Evolutionary conservation across 2,329 filamentous ascomycete species (phyloP).

Genomic region (Pseudocercospora fuligena): DNA sequence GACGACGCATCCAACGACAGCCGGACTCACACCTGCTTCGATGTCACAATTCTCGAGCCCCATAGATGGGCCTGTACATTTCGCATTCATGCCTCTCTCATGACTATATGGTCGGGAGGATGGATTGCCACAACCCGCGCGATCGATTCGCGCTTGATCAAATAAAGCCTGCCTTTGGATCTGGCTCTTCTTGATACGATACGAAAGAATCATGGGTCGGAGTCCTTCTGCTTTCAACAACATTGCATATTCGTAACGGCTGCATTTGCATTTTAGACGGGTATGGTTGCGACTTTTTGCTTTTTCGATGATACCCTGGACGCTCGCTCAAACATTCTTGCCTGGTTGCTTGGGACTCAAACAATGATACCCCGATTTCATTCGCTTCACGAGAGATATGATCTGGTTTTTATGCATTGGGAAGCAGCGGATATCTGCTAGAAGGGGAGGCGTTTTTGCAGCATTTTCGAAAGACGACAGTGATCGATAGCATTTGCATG

Average conservation of each 20-base stretch:
- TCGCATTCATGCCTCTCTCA: constrained; percentile 37
- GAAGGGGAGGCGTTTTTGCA: background rate
- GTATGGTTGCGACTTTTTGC: background rate
- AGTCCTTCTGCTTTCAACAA: background rate
- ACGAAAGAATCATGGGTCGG: background rate
- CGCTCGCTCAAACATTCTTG: background rate
- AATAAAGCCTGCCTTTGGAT: background rate
- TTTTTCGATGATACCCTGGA: constrained; percentile 14
- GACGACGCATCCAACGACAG: constrained; percentile 35
- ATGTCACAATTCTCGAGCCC: constrained; percentile 39
- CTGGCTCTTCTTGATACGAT: background rate
- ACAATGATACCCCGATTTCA: constrained; percentile 1
- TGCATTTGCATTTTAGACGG: constrained; percentile 1
- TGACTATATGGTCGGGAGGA: constrained; percentile 33
- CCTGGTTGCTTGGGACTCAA: background rate
- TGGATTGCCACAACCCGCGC: constrained; percentile 1
- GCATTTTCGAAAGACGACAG: background rate
- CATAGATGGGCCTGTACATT: constrained; percentile 34
- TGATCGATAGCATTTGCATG: background rate
- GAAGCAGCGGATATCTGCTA: background rate
- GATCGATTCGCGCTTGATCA: constrained; percentile 2
- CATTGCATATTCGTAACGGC: background rate
- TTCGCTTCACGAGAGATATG: constrained; percentile 8
- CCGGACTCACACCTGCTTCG: constrained; percentile 29
- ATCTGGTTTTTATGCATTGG: constrained; percentile 1